Conservation (phyloP, 352 stramenopile genomes). For the Blastocystis sp. region DNA sequence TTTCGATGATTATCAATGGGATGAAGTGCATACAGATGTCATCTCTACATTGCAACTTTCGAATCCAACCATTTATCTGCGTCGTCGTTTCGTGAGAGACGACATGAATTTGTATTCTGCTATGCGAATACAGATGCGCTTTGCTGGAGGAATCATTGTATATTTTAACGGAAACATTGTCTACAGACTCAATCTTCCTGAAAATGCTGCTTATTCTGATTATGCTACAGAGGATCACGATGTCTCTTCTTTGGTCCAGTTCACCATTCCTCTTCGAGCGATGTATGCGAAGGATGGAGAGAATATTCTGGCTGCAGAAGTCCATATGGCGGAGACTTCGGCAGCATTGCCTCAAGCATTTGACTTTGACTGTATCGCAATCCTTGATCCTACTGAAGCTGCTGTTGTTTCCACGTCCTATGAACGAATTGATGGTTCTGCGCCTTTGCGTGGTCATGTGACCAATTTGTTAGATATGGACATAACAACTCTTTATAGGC, state of each 20-base stretch:
- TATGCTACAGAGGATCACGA: background rate
- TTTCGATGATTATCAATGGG: background rate
- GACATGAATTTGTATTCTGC: background rate
- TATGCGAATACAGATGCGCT: background rate
- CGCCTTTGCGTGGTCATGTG: background rate
- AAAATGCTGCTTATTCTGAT: background rate
- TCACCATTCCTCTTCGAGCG: background rate
- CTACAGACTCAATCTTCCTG: constrained; percentile 9
- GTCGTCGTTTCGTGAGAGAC: background rate
- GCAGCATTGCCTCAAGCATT: background rate
- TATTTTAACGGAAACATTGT: constrained; percentile 33
- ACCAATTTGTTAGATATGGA: background rate
- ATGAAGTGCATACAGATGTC: background rate
- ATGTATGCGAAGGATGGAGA: background rate
- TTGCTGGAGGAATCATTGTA: background rate
- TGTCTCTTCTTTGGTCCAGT: background rate
- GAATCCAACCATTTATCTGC: background rate
- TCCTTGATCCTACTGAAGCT: background rate
- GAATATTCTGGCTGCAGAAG: constrained; percentile 11
- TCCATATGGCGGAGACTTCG: background rate
- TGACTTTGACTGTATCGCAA: background rate
- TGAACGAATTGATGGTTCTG: background rate
- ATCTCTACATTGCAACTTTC: background rate
- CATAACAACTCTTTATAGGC: background rate
- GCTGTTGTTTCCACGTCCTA: background rate